A percentile compares a stretch with the other conserved stretches of the same genome.
These are phyloP conservation scores for Heterococcus sp. DNA, from an alignment of 108 stramenopile species.

Conservation along the genomic window DNA sequence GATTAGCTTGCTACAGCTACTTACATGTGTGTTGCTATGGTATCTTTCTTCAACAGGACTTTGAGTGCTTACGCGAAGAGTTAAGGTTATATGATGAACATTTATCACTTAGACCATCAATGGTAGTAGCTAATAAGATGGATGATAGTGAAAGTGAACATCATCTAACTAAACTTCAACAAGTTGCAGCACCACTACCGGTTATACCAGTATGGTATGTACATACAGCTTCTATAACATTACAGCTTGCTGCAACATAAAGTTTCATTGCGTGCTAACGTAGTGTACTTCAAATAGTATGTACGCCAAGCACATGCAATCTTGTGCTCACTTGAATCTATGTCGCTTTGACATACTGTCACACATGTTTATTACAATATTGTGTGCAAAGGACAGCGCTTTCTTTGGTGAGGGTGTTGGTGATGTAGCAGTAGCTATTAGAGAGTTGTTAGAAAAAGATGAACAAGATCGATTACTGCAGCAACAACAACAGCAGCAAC, in stretches of 20 bases:
- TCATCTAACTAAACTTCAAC: neutral
- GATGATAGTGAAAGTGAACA: too few species aligned
- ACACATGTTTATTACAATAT: too few species aligned
- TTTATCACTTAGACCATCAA: slow-evolving; percentile 5
- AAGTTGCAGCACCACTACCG: neutral
- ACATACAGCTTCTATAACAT: too few species aligned
- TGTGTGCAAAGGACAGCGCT: neutral
- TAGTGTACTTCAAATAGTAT: too few species aligned
- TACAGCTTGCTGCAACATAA: too few species aligned
- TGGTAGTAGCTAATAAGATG: slow-evolving; percentile 30
- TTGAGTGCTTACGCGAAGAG: slow-evolving; percentile 19
- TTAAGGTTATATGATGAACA: slow-evolving; percentile 27
- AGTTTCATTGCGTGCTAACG: too few species aligned
- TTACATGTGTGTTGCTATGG: neutral
- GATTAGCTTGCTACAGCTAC: too few species aligned
- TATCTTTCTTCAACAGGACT: slow-evolving; percentile 1
- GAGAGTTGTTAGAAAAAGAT: neutral
- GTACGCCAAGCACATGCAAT: too few species aligned
- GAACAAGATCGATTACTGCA: too few species aligned
- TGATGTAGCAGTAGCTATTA: neutral
- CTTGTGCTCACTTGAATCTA: too few species aligned
- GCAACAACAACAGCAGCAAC: too few species aligned
- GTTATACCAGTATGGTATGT: neutral
- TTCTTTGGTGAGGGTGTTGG: neutral
- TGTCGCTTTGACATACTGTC: too few species aligned